phyloP scores from a whole-genome alignment of 805 yeast species.

The Suhomyces sp. region DNA sequence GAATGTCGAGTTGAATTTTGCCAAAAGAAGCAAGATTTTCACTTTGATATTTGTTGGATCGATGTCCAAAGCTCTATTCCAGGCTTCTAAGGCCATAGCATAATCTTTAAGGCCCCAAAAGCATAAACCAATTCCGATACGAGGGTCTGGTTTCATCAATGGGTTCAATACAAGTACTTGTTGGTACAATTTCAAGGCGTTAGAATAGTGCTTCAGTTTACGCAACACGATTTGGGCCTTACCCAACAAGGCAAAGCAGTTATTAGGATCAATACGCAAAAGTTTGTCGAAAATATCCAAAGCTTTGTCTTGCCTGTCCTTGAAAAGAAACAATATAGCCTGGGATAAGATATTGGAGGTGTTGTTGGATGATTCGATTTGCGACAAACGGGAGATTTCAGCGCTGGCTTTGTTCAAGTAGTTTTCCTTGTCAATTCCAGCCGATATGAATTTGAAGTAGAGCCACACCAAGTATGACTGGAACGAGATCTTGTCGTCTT shows the following conservation, averaged over 20 bases:
- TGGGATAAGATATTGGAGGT: constrained; percentile 57
- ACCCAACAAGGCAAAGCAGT: constrained; percentile 74
- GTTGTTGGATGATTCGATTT: constrained; percentile 10
- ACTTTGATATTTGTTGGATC: constrained; percentile 61
- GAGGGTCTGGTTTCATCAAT: constrained; percentile 78
- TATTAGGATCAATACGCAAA: constrained; percentile 51
- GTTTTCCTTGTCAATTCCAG: constrained; percentile 24
- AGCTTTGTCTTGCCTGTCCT: constrained; percentile 68
- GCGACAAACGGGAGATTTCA: constrained; percentile 19
- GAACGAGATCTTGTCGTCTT: constrained; percentile 48
- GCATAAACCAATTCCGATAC: constrained; percentile 93
- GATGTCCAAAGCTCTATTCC: constrained; percentile 75
- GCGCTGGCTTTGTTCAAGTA: constrained; percentile 22
- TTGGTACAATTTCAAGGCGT: constrained; percentile 80
- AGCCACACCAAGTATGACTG: constrained; percentile 75
- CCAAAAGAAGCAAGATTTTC: constrained; percentile 61
- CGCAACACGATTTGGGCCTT: constrained; percentile 78
- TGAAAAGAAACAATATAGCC: constrained; percentile 59
- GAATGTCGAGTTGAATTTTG: constrained; percentile 63
- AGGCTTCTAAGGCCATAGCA: constrained; percentile 71
- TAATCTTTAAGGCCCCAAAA: constrained; percentile 85
- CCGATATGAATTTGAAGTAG: constrained; percentile 40
- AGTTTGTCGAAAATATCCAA: constrained; percentile 64
- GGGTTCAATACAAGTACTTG: constrained; percentile 77
- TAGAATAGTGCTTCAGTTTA: constrained; percentile 62